Percentiles rank a stretch among this genome's conserved stretches.
Conservation (phyloP, 192 early-diverging fungal genomes). For the Gonapodya prolifera region DNA sequence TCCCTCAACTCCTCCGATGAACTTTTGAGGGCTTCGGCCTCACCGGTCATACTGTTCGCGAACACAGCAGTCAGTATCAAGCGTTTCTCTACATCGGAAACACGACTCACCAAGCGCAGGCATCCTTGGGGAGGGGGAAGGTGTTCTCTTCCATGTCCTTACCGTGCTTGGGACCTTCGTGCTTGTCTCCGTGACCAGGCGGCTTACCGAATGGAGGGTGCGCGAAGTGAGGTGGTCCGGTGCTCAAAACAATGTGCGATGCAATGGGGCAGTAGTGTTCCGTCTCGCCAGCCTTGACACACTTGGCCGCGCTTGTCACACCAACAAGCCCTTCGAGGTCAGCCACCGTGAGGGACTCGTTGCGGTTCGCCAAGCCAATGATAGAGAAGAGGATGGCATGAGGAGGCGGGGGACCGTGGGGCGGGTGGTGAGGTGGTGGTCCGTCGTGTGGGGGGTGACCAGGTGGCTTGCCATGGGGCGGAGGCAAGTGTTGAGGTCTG, state of each 20-base stretch:
- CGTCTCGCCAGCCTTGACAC: not conserved
- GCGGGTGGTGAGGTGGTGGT: not conserved
- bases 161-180: not conserved
- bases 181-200: not conserved
- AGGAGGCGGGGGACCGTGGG: not conserved
- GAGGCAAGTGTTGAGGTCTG: not conserved
- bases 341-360: not conserved
- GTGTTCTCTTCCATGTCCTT: not conserved
- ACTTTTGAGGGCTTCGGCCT: not conserved
- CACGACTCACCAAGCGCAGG: not conserved
- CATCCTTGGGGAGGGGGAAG: not conserved
- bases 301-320: not conserved
- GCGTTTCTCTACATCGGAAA: no score
- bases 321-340: not conserved
- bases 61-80: not conserved
- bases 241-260: not conserved
- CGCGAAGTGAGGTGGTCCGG: not conserved
- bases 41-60: not conserved
- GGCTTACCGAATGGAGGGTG: not conserved
- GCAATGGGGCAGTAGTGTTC: not conserved
- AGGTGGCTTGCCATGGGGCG: not conserved
- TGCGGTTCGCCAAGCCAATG: not conserved
- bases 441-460: not conserved
- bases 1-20: not conserved
- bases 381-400: not conserved